Evolutionary conservation across 345 rosid genomes (phyloP).

Genomic region (Melastoma malabathricum): DNA sequence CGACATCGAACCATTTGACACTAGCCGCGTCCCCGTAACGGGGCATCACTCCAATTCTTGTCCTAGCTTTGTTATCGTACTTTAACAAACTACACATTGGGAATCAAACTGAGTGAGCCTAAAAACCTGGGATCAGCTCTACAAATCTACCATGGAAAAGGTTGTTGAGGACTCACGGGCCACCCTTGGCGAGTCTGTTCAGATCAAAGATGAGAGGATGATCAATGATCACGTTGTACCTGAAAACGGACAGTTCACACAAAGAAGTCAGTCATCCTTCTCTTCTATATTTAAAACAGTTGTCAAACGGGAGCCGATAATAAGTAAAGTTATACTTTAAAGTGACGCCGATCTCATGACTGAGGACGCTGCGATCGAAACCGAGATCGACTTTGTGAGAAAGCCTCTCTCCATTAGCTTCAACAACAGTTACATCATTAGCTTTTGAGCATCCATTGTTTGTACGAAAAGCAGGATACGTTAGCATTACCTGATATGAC

Average conservation of each 20-base stretch:
- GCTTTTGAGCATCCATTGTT: background rate
- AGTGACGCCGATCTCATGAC: constrained; percentile 29
- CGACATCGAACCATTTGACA: constrained; percentile 28
- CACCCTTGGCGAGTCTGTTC: constrained; percentile 28
- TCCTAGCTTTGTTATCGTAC: constrained; percentile 16
- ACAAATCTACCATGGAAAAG: background rate
- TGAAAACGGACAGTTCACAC: constrained; percentile 3
- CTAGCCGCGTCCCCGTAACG: constrained; percentile 28
- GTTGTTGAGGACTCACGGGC: constrained; percentile 29
- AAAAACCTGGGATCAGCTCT: too few relatives aligned
- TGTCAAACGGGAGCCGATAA: too few relatives aligned
- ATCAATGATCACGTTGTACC: constrained; percentile 41
- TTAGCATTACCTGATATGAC: constrained; percentile 17
- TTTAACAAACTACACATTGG: constrained; percentile 18
- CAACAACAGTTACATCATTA: background rate
- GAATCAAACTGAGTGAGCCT: too few relatives aligned
- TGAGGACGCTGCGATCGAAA: constrained; percentile 14
- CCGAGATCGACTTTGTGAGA: constrained; percentile 28
- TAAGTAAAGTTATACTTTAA: too few relatives aligned
- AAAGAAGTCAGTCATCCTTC: background rate
- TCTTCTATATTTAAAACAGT: too few relatives aligned
- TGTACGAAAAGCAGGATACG: background rate
- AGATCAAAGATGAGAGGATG: constrained; percentile 24
- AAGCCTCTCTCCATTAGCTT: constrained; percentile 25
- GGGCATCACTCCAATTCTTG: constrained; percentile 44